Conservation (phyloP, 2,329 filamentous ascomycete genomes). For the Ambrosiella xylebori region DNA sequence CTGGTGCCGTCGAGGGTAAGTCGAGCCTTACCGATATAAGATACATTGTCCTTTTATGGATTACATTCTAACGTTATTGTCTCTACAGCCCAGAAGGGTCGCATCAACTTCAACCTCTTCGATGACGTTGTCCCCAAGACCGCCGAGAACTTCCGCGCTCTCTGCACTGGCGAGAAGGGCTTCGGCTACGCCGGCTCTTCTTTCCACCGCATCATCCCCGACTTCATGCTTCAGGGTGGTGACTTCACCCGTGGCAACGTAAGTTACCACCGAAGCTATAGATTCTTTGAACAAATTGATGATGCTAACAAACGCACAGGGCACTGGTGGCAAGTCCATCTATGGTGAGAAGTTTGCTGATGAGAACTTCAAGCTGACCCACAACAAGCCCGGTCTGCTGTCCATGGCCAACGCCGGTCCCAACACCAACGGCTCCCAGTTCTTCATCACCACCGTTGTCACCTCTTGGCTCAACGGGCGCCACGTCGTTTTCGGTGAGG, state of each 20-base stretch:
- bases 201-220: slow-evolving; percentile 85
- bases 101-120: slow-evolving; percentile 81
- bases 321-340: slow-evolving; percentile 83
- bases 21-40: background rate
- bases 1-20: slow-evolving; percentile 43
- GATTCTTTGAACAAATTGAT: background rate
- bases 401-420: slow-evolving; percentile 93
- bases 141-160: slow-evolving; percentile 64
- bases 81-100: slow-evolving; percentile 48
- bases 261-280: slow-evolving; percentile 24
- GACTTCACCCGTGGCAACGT: slow-evolving; percentile 90
- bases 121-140: slow-evolving; percentile 80
- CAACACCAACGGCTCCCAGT: slow-evolving; percentile 97
- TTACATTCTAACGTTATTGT: background rate
- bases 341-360: slow-evolving; percentile 89
- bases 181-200: slow-evolving; percentile 67
- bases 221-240: slow-evolving; percentile 93
- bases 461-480: slow-evolving; percentile 73
- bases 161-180: slow-evolving; percentile 67
- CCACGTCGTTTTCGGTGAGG: slow-evolving; percentile 74
- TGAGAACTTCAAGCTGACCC: slow-evolving; percentile 72
- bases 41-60: no score
- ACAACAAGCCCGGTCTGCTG: slow-evolving; percentile 59
- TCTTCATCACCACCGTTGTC: slow-evolving; percentile 88
- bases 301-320: slow-evolving; percentile 30